These are phyloP conservation scores for Curvularia lunata DNA, from an alignment of 2,329 filamentous ascomycete species.

Conservation along the genomic window DNA sequence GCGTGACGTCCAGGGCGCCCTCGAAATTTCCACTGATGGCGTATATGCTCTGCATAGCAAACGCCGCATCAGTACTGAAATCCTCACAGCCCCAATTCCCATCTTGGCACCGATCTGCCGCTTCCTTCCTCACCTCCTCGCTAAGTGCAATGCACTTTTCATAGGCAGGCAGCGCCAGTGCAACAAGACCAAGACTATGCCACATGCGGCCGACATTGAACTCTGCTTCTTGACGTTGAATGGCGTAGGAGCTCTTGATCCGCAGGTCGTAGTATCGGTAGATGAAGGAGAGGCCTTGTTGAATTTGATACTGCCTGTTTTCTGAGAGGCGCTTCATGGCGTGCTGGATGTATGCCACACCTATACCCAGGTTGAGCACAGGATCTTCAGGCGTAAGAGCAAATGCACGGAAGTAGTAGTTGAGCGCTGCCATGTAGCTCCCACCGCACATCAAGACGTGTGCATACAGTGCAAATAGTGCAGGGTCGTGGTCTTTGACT, in stretches of 20 bases:
- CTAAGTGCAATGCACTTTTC: slow-evolving; percentile 61
- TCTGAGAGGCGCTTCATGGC: slow-evolving; percentile 87
- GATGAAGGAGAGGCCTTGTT: slow-evolving; percentile 84
- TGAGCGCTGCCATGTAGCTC: slow-evolving; percentile 82
- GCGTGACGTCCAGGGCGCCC: slow-evolving; percentile 66
- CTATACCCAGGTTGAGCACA: slow-evolving; percentile 80
- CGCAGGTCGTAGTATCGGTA: slow-evolving; percentile 73
- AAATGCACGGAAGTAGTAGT: slow-evolving; percentile 75
- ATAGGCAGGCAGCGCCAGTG: slow-evolving; percentile 77
- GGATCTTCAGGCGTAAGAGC: slow-evolving; percentile 78
- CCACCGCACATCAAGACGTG: slow-evolving; percentile 86
- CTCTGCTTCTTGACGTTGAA: slow-evolving; percentile 74
- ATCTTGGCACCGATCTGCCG: slow-evolving; percentile 24
- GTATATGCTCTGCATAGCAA: slow-evolving; percentile 73
- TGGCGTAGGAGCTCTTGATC: slow-evolving; percentile 49
- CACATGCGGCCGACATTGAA: slow-evolving; percentile 81
- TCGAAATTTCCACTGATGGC: slow-evolving; percentile 67
- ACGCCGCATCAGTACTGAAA: slow-evolving; percentile 73
- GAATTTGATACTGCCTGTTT: slow-evolving; percentile 85
- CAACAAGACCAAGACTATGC: slow-evolving; percentile 74
- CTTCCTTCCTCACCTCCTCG: slow-evolving; percentile 48
- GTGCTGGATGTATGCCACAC: slow-evolving; percentile 78
- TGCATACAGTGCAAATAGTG: slow-evolving; percentile 85
- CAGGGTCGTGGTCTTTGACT: slow-evolving; percentile 66
- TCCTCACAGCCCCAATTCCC: slow-evolving; percentile 59